Conservation (phyloP, 352 stramenopile genomes). For the Pythium periplocum region DNA sequence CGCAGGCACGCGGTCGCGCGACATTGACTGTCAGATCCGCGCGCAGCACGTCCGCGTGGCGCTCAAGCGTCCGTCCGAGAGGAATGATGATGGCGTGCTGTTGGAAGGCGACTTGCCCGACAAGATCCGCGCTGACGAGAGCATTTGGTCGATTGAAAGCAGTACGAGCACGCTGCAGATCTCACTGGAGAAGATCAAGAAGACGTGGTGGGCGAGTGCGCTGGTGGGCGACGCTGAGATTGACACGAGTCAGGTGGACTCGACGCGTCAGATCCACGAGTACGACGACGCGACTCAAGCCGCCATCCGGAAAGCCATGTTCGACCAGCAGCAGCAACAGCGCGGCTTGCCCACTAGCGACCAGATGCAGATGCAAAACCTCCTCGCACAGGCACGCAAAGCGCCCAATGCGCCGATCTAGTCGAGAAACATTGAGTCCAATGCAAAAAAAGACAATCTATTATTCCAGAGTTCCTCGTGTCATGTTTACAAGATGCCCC, state of each 20-base stretch:
- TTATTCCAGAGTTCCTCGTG: not conserved
- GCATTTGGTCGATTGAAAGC: conserved; percentile 94
- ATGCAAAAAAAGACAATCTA: too few relatives aligned
- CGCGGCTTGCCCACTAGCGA: conserved; percentile 90
- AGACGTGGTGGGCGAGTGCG: conserved; percentile 97
- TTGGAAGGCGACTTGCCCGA: conserved; percentile 89
- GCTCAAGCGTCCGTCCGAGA: conserved; percentile 35
- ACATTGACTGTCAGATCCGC: conserved; percentile 90
- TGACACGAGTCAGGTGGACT: conserved; percentile 96
- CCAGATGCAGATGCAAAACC: conserved; percentile 31
- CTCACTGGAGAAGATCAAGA: conserved; percentile 95
- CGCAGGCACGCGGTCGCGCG: conserved; percentile 80
- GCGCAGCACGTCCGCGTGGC: conserved; percentile 82
- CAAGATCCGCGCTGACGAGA: conserved; percentile 95
- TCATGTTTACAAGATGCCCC: conserved; percentile 94
- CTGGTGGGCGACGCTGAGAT: conserved; percentile 92
- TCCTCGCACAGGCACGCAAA: not conserved
- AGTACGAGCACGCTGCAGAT: conserved; percentile 59
- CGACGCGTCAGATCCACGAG: conserved; percentile 94
- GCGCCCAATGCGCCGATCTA: conserved; percentile 7
- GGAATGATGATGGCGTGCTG: conserved; percentile 14
- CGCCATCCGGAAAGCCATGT: conserved; percentile 99
- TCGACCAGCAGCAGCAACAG: conserved; percentile 92
- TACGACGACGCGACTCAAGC: conserved; percentile 96
- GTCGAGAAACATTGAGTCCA: too few relatives aligned